phyloP scores from a whole-genome alignment of 768 basidiomycete genomes.

The Leucosporidium creatinivorum region DNA sequence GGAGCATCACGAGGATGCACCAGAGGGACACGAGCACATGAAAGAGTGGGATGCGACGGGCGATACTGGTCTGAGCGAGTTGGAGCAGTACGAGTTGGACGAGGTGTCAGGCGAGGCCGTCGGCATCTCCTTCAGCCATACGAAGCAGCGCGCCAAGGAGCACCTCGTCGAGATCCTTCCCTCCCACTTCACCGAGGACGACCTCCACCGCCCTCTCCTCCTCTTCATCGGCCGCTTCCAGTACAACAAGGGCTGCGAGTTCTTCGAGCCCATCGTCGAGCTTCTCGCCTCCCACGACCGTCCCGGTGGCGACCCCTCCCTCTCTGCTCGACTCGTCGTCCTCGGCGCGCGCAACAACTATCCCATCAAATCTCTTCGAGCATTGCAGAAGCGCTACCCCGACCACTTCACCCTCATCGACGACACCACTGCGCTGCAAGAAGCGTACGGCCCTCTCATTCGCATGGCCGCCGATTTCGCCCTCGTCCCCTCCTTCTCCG shows the following conservation, averaged over 20 bases:
- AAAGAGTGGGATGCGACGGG: background rate
- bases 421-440: conserved; percentile 1
- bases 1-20: background rate
- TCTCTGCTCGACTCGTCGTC: conserved; percentile 16
- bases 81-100: no score
- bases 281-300: background rate
- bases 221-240: conserved; percentile 26
- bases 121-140: background rate
- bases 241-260: conserved; percentile 28
- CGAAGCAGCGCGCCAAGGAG: conserved; percentile 7
- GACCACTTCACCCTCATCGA: conserved; percentile 9
- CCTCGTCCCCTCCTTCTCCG: conserved; percentile 15
- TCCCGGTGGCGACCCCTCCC: background rate
- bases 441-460: conserved; percentile 2
- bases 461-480: conserved; percentile 22
- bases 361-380: background rate
- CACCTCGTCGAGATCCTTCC: conserved; percentile 2
- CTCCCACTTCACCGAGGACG: background rate
- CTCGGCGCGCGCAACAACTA: conserved; percentile 24
- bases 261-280: conserved; percentile 10
- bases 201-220: conserved; percentile 6
- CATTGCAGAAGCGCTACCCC: conserved; percentile 1
- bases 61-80: background rate
- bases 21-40: background rate
- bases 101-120: no score